Conservation (phyloP, 345 rosid species). For the Schrenkiella parvula region DNA sequence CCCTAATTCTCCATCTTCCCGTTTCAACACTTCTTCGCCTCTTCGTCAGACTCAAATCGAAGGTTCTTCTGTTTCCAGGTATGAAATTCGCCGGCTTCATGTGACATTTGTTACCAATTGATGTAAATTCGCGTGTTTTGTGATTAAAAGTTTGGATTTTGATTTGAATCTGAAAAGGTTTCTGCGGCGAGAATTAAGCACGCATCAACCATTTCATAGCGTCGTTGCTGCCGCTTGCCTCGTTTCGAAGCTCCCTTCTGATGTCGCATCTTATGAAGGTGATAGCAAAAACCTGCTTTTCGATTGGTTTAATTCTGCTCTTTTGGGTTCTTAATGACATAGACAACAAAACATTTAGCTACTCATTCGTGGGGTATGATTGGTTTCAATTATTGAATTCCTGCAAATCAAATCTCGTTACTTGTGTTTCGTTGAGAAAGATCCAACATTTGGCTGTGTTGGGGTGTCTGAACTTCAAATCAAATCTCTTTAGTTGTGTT, state of each 20-base stretch:
- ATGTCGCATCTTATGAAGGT: constrained; percentile 50
- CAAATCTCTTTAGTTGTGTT: not conserved
- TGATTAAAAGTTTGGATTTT: not conserved
- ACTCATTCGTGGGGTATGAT: not conserved
- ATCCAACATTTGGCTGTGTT: not conserved
- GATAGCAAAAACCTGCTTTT: not conserved
- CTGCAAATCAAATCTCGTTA: not conserved
- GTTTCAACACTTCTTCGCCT: constrained; percentile 26
- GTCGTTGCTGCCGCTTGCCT: constrained; percentile 65
- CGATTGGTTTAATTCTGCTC: not conserved
- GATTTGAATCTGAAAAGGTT: constrained; percentile 36
- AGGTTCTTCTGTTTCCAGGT: constrained; percentile 39
- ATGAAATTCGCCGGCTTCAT: not conserved
- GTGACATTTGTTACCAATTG: not conserved
- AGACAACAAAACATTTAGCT: not conserved
- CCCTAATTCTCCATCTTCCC: constrained; percentile 30
- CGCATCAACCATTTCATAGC: constrained; percentile 57
- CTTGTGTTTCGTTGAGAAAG: not conserved
- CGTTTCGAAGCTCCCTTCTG: constrained; percentile 60
- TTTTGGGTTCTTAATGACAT: not conserved
- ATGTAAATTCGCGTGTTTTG: not conserved
- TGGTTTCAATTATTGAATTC: not conserved
- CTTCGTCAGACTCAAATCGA: constrained; percentile 35
- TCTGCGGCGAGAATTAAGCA: constrained; percentile 59
- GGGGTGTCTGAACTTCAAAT: not conserved